phyloP scores from a whole-genome alignment of 2,329 filamentous ascomycete genomes.

The Fusarium odoratissimum region DNA sequence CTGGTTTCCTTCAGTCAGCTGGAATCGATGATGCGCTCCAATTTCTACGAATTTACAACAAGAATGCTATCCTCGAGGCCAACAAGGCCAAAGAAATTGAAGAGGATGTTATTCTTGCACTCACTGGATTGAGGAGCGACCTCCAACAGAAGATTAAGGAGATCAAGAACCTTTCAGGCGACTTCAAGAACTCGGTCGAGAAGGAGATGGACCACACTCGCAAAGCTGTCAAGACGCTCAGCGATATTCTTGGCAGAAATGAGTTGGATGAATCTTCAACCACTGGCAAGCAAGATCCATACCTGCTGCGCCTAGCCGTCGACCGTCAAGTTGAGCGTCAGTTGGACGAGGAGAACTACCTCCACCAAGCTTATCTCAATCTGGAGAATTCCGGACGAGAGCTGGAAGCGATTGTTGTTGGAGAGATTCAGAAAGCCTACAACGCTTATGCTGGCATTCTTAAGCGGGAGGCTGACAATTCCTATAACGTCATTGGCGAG shows the following conservation, averaged over 20 bases:
- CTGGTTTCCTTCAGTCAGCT: slow-evolving; percentile 80
- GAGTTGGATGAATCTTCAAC: slow-evolving; percentile 79
- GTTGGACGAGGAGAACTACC: slow-evolving; percentile 96
- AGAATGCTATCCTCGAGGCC: slow-evolving; percentile 80
- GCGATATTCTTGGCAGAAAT: slow-evolving; percentile 82
- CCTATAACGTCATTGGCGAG: slow-evolving; percentile 81
- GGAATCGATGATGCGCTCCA: slow-evolving; percentile 90
- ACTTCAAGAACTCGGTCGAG: slow-evolving; percentile 97
- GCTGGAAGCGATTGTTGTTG: slow-evolving; percentile 94
- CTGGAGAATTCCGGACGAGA: slow-evolving; percentile 94
- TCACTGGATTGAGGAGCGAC: slow-evolving; percentile 88
- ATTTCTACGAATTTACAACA: slow-evolving; percentile 85
- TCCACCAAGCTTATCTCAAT: slow-evolving; percentile 95
- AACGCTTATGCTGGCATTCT: slow-evolving; percentile 92
- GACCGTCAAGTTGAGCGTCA: slow-evolving; percentile 93
- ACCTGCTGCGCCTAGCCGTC: slow-evolving; percentile 84
- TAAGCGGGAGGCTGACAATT: slow-evolving; percentile 88
- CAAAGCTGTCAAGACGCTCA: slow-evolving; percentile 81
- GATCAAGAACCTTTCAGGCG: slow-evolving; percentile 91
- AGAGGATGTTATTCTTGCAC: slow-evolving; percentile 87
- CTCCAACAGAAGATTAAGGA: slow-evolving; percentile 97
- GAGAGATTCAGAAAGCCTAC: slow-evolving; percentile 98
- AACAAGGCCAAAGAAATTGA: slow-evolving; percentile 93
- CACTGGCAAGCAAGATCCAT: slow-evolving; percentile 91
- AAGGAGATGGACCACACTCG: slow-evolving; percentile 91